Percentiles rank a stretch among this genome's conserved stretches.
These are phyloP conservation scores for Rhodomyrtus tomentosa DNA, from an alignment of 345 rosid species.

Conservation along the genomic window DNA sequence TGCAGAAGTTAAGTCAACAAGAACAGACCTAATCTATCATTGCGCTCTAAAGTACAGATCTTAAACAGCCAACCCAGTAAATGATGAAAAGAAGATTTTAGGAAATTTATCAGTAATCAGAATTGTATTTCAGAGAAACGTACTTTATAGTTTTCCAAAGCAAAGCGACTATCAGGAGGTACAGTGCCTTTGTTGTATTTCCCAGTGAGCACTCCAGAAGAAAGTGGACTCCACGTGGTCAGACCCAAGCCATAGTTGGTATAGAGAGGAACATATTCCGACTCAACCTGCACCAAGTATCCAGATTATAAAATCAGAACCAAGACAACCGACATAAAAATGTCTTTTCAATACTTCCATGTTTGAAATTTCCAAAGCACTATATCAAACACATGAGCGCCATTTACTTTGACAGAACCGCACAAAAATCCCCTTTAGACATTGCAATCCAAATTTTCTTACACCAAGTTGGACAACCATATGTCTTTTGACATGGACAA, in stretches of 20 bases:
- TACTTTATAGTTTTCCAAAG: slow-evolving; percentile 92
- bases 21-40: background rate
- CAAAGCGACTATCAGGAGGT: slow-evolving; percentile 89
- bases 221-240: slow-evolving; percentile 98
- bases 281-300: slow-evolving; percentile 55
- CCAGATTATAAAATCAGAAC: background rate
- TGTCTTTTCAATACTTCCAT: background rate
- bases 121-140: background rate
- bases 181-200: slow-evolving; percentile 79
- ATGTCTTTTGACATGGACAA: background rate
- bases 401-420: background rate
- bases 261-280: slow-evolving; percentile 82
- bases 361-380: background rate
- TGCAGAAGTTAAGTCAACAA: background rate
- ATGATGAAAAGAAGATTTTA: background rate
- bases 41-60: background rate
- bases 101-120: background rate
- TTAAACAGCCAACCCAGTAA: background rate
- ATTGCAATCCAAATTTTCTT: background rate
- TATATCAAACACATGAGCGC: background rate
- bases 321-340: background rate
- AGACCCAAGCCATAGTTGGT: slow-evolving; percentile 84
- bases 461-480: background rate
- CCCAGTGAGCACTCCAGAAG: slow-evolving; percentile 97
- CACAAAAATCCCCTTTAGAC: background rate